Conservation (phyloP, 495 filamentous ascomycete genomes). For the Glonium stellatum region DNA sequence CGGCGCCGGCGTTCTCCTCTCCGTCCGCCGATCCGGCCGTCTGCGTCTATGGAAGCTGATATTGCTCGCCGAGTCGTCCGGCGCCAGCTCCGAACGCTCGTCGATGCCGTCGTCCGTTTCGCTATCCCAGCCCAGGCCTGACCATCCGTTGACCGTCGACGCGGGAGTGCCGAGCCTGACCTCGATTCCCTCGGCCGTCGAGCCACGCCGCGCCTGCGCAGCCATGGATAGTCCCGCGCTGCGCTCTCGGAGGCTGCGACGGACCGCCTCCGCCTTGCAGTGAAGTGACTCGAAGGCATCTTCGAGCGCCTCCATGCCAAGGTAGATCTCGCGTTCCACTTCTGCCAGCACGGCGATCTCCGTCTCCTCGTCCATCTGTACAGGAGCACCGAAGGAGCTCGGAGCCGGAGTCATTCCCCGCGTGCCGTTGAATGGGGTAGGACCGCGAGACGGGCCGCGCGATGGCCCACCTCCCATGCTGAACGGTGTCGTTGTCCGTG, state of each 20-base stretch:
- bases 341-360: slow-evolving; percentile 85
- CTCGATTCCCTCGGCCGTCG: slow-evolving; percentile 38
- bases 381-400: slow-evolving; percentile 48
- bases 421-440: slow-evolving; percentile 25
- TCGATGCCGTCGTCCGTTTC: slow-evolving; percentile 58
- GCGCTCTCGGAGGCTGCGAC: slow-evolving; percentile 69
- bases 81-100: slow-evolving; percentile 60
- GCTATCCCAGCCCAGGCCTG: slow-evolving; percentile 40
- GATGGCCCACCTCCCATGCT: slow-evolving; percentile 20
- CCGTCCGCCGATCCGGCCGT: slow-evolving; percentile 61
- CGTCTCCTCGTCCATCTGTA: slow-evolving; percentile 87
- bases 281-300: slow-evolving; percentile 93
- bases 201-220: slow-evolving; percentile 61
- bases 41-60: slow-evolving; percentile 68
- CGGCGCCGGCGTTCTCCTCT: slow-evolving; percentile 72
- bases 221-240: slow-evolving; percentile 71
- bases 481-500: slow-evolving; percentile 34
- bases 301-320: slow-evolving; percentile 88
- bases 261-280: slow-evolving; percentile 71
- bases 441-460: slow-evolving; percentile 29
- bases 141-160: slow-evolving; percentile 28
- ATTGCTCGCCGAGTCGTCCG: slow-evolving; percentile 74
- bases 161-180: slow-evolving; percentile 54
- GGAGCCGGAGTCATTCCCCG: slow-evolving; percentile 14
- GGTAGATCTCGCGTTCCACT: slow-evolving; percentile 87